Conservation (phyloP, 1,284 basidiomycete genomes). For the Puccinia horiana region DNA sequence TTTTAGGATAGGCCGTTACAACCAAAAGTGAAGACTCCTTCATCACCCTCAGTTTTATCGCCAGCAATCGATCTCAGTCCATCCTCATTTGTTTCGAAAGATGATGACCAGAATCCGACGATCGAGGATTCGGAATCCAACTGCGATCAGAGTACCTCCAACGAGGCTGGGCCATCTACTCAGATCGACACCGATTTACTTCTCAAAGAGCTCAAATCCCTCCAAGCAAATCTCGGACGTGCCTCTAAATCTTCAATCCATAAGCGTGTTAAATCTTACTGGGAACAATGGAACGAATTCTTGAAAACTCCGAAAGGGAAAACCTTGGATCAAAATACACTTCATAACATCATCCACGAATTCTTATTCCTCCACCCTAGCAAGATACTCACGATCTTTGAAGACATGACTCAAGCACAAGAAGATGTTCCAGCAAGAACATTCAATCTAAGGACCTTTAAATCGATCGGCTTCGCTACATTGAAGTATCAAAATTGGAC, state of each 20-base stretch:
- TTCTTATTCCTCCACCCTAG: slow-evolving; percentile 34
- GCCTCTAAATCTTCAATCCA: slow-evolving; percentile 4
- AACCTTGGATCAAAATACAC: background rate
- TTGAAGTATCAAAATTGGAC: slow-evolving; percentile 43
- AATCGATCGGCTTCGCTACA: slow-evolving; percentile 28
- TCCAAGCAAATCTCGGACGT: background rate
- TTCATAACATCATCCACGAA: slow-evolving; percentile 25
- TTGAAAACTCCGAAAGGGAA: slow-evolving; percentile 36
- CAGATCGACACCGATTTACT: slow-evolving; percentile 12
- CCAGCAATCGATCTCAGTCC: background rate
- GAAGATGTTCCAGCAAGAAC: background rate
- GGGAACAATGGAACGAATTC: slow-evolving; percentile 39
- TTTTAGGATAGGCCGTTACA: slow-evolving; percentile 10
- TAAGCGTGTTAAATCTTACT: slow-evolving; percentile 18
- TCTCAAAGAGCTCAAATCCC: slow-evolving; percentile 1
- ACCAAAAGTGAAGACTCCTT: background rate
- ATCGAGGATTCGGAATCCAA: background rate
- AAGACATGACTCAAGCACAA: background rate
- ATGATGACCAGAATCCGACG: background rate
- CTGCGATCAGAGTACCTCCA: background rate
- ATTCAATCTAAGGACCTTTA: slow-evolving; percentile 15
- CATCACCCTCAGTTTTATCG: background rate
- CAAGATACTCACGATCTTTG: background rate
- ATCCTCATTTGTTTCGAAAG: background rate
- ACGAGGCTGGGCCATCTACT: slow-evolving; percentile 10